Evolutionary conservation across 352 stramenopile genomes (phyloP).

Genomic region (Albugo candida): DNA sequence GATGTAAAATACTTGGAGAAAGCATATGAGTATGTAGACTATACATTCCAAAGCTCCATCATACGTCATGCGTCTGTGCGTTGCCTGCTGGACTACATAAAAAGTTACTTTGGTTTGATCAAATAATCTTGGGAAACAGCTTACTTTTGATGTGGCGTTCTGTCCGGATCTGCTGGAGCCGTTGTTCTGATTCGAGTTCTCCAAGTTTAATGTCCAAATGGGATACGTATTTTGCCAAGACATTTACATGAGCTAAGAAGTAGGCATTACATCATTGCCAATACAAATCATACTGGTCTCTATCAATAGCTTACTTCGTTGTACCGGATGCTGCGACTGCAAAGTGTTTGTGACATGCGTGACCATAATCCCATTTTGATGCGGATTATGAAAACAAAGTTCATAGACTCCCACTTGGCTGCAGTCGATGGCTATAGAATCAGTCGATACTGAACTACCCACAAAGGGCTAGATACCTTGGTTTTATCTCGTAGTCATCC

Average conservation of each 20-base stretch:
- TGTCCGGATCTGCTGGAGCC: slow-evolving; percentile 49
- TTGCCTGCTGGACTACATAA: slow-evolving; percentile 42
- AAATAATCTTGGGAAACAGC: background rate
- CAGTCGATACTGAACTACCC: background rate
- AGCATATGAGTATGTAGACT: slow-evolving; percentile 46
- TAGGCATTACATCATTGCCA: background rate
- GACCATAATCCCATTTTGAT: slow-evolving; percentile 51
- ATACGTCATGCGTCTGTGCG: slow-evolving; percentile 56
- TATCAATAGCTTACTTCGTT: slow-evolving; percentile 22
- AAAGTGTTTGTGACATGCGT: slow-evolving; percentile 65
- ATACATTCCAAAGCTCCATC: slow-evolving; percentile 49
- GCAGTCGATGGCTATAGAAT: background rate
- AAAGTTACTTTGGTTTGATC: background rate
- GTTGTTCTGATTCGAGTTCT: slow-evolving; percentile 58
- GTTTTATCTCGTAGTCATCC: slow-evolving; percentile 41
- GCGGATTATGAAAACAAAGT: slow-evolving; percentile 56
- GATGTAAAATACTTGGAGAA: slow-evolving; percentile 64
- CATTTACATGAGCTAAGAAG: slow-evolving; percentile 38
- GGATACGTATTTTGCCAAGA: slow-evolving; percentile 63
- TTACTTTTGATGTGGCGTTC: slow-evolving; percentile 56
- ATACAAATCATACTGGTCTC: background rate
- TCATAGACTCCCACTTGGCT: slow-evolving; percentile 37
- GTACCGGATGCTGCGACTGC: slow-evolving; percentile 57
- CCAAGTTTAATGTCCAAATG: slow-evolving; percentile 60
- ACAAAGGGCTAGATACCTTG: slow-evolving; percentile 17